Evolutionary conservation across 768 basidiomycete species (phyloP).

Genomic region (Podaxis rugospora): DNA sequence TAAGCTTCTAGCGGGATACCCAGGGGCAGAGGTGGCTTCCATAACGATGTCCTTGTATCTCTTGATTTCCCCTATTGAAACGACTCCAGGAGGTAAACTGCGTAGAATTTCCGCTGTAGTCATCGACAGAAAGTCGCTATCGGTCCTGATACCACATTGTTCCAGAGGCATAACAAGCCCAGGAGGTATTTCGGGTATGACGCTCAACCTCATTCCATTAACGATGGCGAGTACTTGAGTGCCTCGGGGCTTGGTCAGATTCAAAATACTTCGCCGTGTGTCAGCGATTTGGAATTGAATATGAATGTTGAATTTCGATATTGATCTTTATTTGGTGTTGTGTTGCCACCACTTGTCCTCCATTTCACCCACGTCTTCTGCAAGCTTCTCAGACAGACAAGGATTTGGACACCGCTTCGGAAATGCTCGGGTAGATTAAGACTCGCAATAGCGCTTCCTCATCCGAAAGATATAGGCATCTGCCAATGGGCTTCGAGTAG

Average conservation of each 20-base stretch:
- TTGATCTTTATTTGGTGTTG: neutral
- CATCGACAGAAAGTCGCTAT: slow-evolving; percentile 47
- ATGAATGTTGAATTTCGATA: neutral
- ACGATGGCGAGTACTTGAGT: neutral
- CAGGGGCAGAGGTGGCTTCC: slow-evolving; percentile 39
- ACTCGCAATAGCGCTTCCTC: neutral
- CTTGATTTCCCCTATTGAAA: slow-evolving; percentile 46
- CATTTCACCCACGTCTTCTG: neutral
- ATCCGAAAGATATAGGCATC: neutral
- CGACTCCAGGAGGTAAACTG: slow-evolving; percentile 43
- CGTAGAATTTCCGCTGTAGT: slow-evolving; percentile 46
- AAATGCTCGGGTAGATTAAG: neutral
- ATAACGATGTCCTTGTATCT: slow-evolving; percentile 34
- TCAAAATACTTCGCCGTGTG: too few species aligned
- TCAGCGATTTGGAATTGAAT: neutral
- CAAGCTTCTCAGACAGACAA: neutral
- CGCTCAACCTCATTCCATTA: slow-evolving; percentile 36
- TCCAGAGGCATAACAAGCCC: slow-evolving; percentile 45
- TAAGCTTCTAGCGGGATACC: slow-evolving; percentile 27
- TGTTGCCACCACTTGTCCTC: neutral
- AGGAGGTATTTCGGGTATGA: slow-evolving; percentile 34
- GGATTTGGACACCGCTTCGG: neutral
- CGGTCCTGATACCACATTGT: slow-evolving; percentile 47
- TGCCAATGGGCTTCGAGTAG: neutral
- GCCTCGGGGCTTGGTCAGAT: too few species aligned